phyloP scores from a whole-genome alignment of 257 asterid genomes.

The Penstemon newberryi region DNA sequence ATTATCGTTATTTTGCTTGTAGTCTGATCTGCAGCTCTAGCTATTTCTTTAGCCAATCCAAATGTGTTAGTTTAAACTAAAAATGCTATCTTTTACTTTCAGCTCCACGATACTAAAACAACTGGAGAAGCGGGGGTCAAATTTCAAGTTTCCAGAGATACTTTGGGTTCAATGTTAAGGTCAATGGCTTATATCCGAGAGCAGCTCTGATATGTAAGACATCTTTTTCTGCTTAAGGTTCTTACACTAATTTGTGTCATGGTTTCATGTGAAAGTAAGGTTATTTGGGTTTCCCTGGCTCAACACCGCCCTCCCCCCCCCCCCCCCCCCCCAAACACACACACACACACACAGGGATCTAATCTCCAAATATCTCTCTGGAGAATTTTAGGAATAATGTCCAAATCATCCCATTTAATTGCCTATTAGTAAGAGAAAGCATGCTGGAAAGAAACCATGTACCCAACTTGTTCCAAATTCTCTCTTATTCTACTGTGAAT shows the following conservation, averaged over 20 bases:
- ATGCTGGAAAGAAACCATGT: too few relatives aligned
- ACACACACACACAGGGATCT: too few relatives aligned
- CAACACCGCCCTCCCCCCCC: too few relatives aligned
- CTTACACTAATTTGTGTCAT: conserved; percentile 11
- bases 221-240: conserved; percentile 15
- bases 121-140: conserved; percentile 74
- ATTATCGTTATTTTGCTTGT: background rate
- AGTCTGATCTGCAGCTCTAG: background rate
- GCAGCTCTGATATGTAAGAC: conserved; percentile 64
- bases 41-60: background rate
- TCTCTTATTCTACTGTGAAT: too few relatives aligned
- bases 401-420: too few relatives aligned
- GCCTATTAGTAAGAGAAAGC: too few relatives aligned
- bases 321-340: too few relatives aligned
- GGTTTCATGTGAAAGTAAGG: background rate
- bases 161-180: conserved; percentile 73
- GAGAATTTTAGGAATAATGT: too few relatives aligned
- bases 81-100: conserved; percentile 27
- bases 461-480: too few relatives aligned
- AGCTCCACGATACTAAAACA: conserved; percentile 66
- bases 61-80: conserved; percentile 8
- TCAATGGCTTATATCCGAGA: conserved; percentile 78
- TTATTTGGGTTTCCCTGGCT: too few relatives aligned
- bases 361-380: too few relatives aligned
- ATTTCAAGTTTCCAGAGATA: conserved; percentile 79